These are phyloP conservation scores for Choiromyces venosus DNA, from an alignment of 495 filamentous ascomycete species.

Conservation along the genomic window DNA sequence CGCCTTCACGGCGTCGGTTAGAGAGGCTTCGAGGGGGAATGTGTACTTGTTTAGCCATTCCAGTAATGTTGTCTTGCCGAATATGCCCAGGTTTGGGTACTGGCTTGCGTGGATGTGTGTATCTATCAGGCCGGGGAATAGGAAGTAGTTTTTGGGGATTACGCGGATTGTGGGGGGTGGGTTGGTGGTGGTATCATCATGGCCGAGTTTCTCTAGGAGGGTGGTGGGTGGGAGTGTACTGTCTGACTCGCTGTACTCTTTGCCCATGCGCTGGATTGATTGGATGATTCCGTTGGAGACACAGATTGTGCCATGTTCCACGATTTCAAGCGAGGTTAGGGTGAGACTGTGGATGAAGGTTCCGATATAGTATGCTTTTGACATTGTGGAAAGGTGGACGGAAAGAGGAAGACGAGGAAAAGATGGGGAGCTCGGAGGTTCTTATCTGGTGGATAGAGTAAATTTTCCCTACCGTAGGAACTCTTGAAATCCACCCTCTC, in stretches of 20 bases:
- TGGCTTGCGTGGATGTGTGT: constrained; percentile 93
- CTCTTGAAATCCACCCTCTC: too few relatives aligned
- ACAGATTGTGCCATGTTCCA: constrained; percentile 23
- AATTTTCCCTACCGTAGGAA: not conserved
- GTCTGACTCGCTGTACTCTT: not conserved
- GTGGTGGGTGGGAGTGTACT: not conserved
- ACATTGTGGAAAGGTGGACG: not conserved
- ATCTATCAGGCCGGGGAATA: constrained; percentile 96
- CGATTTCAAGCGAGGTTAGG: constrained; percentile 15
- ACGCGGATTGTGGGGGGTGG: not conserved
- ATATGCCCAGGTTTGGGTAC: constrained; percentile 87
- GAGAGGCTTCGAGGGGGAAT: constrained; percentile 81
- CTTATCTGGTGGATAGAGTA: not conserved
- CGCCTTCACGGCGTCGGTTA: constrained; percentile 51
- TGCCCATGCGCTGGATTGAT: not conserved
- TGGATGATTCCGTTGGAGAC: constrained; percentile 27
- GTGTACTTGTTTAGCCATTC: constrained; percentile 92
- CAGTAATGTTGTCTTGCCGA: constrained; percentile 81
- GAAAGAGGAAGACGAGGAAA: not conserved
- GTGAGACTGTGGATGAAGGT: constrained; percentile 37
- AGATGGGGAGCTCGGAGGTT: not conserved
- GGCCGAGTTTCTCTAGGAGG: not conserved
- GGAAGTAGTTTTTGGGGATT: constrained; percentile 54
- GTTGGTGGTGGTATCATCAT: not conserved
- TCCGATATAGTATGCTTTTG: constrained; percentile 27